Conservation (phyloP, 371 early-diverging fungal genomes). For the Umbelopsis sp. region DNA sequence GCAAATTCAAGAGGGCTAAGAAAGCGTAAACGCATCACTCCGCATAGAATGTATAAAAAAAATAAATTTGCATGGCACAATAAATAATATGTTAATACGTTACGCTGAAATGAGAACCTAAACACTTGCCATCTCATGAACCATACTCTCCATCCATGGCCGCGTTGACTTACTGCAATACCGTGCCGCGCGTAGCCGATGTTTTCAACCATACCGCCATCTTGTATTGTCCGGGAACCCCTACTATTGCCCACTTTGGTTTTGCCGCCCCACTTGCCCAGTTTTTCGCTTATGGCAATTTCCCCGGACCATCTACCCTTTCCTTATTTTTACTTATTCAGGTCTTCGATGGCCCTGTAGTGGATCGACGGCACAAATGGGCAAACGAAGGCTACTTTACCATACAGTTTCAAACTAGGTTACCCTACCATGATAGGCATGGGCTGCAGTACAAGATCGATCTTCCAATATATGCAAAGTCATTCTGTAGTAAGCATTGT, state of each 20-base stretch:
- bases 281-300: not conserved
- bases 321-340: not conserved
- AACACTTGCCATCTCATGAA: too few species aligned
- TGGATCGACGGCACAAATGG: not conserved
- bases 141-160: not conserved
- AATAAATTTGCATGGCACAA: constrained; percentile 12
- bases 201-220: too few species aligned
- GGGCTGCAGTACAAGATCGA: not conserved
- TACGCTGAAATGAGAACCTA: too few species aligned
- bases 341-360: not conserved
- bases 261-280: too few species aligned
- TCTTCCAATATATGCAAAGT: not conserved
- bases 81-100: constrained; percentile 16
- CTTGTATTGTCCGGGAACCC: too few species aligned
- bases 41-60: constrained; percentile 5
- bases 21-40: not conserved
- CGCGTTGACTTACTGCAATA: not conserved
- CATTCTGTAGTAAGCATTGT: not conserved
- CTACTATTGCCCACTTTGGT: too few species aligned
- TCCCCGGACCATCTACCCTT: not conserved
- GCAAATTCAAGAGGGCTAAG: constrained; percentile 11
- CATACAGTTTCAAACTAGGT: too few species aligned
- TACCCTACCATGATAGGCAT: not conserved
- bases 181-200: too few species aligned
- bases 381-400: too few species aligned